Percentiles rank a stretch among this genome's conserved stretches.
Evolutionary conservation across 768 basidiomycete genomes (phyloP).

Genomic region (Psilocybe cyanescens): DNA sequence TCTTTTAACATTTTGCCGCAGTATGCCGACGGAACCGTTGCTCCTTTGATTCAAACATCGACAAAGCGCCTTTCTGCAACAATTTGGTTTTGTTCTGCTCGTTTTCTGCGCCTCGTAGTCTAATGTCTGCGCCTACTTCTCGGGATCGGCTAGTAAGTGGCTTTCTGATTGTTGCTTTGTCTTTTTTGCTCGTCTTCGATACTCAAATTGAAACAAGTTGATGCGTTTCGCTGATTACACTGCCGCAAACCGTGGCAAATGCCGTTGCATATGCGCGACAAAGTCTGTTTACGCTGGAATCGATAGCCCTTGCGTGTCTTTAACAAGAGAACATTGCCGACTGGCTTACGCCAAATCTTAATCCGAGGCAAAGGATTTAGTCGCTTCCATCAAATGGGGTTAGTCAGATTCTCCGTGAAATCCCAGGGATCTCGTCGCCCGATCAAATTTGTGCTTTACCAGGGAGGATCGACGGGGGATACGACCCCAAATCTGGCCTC

Average conservation of each 20-base stretch:
- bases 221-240: neutral
- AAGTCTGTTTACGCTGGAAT: neutral
- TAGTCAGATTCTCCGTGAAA: conserved; percentile 8
- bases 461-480: conserved; percentile 12
- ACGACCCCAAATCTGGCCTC: conserved; percentile 16
- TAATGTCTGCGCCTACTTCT: neutral
- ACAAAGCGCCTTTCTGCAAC: neutral
- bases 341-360: neutral
- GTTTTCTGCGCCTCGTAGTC: neutral
- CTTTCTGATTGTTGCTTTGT: neutral
- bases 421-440: conserved; percentile 11
- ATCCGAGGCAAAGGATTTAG: neutral
- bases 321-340: neutral
- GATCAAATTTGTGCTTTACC: conserved; percentile 1
- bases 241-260: neutral
- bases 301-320: neutral
- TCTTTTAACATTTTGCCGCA: neutral
- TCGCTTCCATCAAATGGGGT: neutral
- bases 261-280: neutral
- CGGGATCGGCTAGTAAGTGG: neutral
- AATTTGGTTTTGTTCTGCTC: neutral
- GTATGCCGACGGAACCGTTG: neutral
- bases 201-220: neutral
- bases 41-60: neutral
- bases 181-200: neutral